phyloP scores from a whole-genome alignment of 2,329 filamentous ascomycete species.

The Mycogone perniciosa region DNA sequence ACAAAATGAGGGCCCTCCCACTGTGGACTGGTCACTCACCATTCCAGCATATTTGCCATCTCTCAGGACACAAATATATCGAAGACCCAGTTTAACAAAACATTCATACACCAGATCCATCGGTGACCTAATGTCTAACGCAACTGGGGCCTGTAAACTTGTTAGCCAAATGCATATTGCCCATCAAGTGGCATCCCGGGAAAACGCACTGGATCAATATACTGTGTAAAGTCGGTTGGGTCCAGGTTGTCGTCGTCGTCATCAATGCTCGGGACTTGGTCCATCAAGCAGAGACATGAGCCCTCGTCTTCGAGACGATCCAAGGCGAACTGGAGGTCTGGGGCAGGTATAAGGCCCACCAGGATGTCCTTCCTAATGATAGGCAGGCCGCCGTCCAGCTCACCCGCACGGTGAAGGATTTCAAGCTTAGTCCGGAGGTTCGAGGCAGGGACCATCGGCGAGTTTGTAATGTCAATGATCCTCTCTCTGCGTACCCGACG shows the following conservation, averaged over 20 bases:
- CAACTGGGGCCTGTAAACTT: conserved; percentile 63
- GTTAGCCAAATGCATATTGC: background rate
- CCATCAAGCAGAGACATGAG: conserved; percentile 75
- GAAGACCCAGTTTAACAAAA: conserved; percentile 86
- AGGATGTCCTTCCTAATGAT: conserved; percentile 74
- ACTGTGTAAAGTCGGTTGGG: conserved; percentile 80
- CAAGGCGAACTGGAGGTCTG: conserved; percentile 87
- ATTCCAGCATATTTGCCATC: conserved; percentile 84
- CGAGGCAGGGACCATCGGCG: conserved; percentile 69
- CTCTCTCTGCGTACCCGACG: conserved; percentile 67
- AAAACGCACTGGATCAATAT: conserved; percentile 70
- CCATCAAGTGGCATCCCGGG: no score
- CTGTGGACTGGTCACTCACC: conserved; percentile 44
- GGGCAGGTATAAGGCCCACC: conserved; percentile 86
- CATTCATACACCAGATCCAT: conserved; percentile 96
- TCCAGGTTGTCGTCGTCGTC: conserved; percentile 58
- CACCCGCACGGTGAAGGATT: conserved; percentile 73
- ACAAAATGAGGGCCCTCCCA: background rate
- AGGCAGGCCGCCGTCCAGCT: conserved; percentile 86
- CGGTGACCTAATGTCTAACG: conserved; percentile 80
- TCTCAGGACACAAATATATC: conserved; percentile 83
- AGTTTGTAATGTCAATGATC: conserved; percentile 81
- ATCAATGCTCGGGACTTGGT: conserved; percentile 54
- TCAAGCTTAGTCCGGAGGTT: conserved; percentile 77
- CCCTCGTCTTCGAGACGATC: conserved; percentile 76